Evolutionary conservation across 805 yeast genomes (phyloP), one percentile per base, ranked within the genome.

Genomic region (Candida suzukii): DNA sequence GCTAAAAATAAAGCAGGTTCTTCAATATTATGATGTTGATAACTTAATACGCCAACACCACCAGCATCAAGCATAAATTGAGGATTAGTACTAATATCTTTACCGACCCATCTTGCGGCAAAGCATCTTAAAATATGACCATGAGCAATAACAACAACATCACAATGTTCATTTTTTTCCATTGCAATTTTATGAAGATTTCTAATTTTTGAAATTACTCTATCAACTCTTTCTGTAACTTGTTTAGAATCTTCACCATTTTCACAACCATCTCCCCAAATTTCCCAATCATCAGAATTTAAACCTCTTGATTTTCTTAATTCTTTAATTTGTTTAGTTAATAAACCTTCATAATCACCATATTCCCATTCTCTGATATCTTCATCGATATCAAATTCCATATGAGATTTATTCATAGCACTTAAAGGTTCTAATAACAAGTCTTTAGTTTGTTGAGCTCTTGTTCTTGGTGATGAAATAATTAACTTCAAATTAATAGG

Each of bases 331-430:
- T 90, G 77, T 7, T 65, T 58, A 2, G 95, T 83, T 43, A 72
- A 57, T 49, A 80, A 61, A 5, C 98, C 98, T 68, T 91, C 98
- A 60, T 91, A 91, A 56, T 86, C 93, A 50, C 98, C 98, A 54
- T 91, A 91, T 50, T 87, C 95, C 97, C 97, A 91, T 64, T 91
- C 98, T 51, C 93, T 74, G 38, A 88, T 63, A 53, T 87, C 88
- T 38, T 84, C 78, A 47, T 79, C 82, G 17, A 71, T 70, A 43
- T 67, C 62, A 35, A 72, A 53, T 9, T 71, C 65, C 38, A 80
- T 70, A 7, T 60, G 47, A 10, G 67, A 47, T 44, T 63, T 68
- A 16, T 67, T 63, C 21, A 66, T 67, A 13, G 64, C 70, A 20
- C 70, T 67, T 35, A 80, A 54, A 4, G 66, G 56, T 43, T 72